These are phyloP conservation scores for Venturia oleaginea DNA, from an alignment of 2,329 filamentous ascomycete species.

Conservation along the genomic window DNA sequence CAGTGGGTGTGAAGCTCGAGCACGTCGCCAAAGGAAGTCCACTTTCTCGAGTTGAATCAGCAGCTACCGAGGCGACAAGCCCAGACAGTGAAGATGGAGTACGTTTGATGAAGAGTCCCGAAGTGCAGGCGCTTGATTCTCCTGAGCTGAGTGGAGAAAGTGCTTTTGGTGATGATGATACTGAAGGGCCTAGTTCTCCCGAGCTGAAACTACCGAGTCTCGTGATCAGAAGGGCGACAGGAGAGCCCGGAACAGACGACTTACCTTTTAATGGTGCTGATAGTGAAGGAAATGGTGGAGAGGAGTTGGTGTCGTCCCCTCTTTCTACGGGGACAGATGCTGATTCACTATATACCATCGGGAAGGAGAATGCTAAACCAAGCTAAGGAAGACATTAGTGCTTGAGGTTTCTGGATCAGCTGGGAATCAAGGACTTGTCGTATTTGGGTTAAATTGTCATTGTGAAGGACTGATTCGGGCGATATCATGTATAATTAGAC, in stretches of 20 bases:
- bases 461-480: not conserved
- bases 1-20: not conserved
- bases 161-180: slow-evolving; percentile 13
- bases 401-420: not conserved
- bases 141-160: slow-evolving; percentile 14
- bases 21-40: slow-evolving; percentile 10
- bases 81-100: slow-evolving; percentile 1
- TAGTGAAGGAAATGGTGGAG: not conserved
- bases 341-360: not conserved
- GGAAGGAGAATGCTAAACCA: not conserved
- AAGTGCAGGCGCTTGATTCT: slow-evolving; percentile 7
- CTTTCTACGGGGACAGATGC: not conserved
- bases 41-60: slow-evolving; percentile 11
- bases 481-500: not conserved
- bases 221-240: slow-evolving; percentile 8
- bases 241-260: not conserved
- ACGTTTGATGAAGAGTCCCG: slow-evolving; percentile 14
- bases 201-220: not conserved
- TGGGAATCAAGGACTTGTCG: not conserved
- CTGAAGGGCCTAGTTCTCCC: slow-evolving; percentile 8
- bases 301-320: not conserved
- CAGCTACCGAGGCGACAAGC: not conserved
- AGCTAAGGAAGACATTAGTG: not conserved
- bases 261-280: not conserved
- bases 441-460: not conserved